Percentiles rank a stretch among this genome's conserved stretches.
These are phyloP conservation scores for Cutaneotrichosporon dermatis DNA, from an alignment of 1,284 basidiomycete species.

Conservation along the genomic window DNA sequence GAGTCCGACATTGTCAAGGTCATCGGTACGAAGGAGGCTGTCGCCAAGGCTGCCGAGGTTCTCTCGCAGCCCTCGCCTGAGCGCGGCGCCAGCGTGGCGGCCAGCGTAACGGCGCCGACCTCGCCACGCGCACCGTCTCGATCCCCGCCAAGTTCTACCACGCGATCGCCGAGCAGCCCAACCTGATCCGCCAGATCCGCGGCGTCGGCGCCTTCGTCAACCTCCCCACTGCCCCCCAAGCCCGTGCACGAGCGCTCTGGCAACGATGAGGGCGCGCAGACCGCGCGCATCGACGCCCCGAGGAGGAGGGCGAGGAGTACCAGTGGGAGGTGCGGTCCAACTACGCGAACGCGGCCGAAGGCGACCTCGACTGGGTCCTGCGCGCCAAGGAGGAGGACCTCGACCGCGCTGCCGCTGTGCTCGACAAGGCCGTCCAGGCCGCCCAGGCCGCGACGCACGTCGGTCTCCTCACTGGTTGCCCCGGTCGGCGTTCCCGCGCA, in stretches of 20 bases:
- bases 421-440: slow-evolving; percentile 66
- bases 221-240: slow-evolving; percentile 65
- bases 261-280: slow-evolving; percentile 44
- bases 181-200: slow-evolving; percentile 75
- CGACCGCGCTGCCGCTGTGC: slow-evolving; percentile 62
- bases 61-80: slow-evolving; percentile 50
- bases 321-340: slow-evolving; percentile 68
- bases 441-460: slow-evolving; percentile 57
- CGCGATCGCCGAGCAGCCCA: slow-evolving; percentile 75
- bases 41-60: slow-evolving; percentile 69
- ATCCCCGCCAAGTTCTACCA: slow-evolving; percentile 85
- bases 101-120: slow-evolving; percentile 26
- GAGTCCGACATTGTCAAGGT: slow-evolving; percentile 80
- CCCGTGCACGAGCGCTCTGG: slow-evolving; percentile 53
- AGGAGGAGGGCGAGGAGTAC: slow-evolving; percentile 38
- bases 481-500: slow-evolving; percentile 58
- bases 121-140: slow-evolving; percentile 57
- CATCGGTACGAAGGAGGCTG: slow-evolving; percentile 68
- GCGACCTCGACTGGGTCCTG: slow-evolving; percentile 66
- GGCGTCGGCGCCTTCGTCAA: slow-evolving; percentile 72
- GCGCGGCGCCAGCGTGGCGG: slow-evolving; percentile 20
- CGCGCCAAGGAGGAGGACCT: slow-evolving; percentile 72
- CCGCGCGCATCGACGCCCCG: slow-evolving; percentile 67
- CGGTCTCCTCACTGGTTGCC: slow-evolving; percentile 49
- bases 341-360: slow-evolving; percentile 69